Percentiles rank a stretch among this genome's conserved stretches.
phyloP scores from a whole-genome alignment of 371 early-diverging fungal species.

The Nematocida sp. region DNA sequence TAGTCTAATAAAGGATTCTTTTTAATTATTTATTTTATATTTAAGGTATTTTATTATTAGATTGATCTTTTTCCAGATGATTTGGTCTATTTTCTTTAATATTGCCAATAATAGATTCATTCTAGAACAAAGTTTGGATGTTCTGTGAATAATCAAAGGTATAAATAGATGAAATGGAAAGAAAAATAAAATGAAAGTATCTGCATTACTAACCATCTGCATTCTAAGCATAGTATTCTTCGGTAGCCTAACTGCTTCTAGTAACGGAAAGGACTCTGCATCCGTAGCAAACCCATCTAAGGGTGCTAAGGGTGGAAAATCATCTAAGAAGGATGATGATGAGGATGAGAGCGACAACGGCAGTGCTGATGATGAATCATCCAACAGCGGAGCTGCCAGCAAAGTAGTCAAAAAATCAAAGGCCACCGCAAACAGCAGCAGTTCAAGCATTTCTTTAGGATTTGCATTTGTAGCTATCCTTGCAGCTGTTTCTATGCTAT shows the following conservation, averaged over 20 bases:
- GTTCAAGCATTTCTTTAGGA: conserved; percentile 18
- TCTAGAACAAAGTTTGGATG: conserved; percentile 1
- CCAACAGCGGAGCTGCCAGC: background rate
- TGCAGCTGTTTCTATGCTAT: conserved; percentile 28
- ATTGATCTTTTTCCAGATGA: background rate
- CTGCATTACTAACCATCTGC: conserved; percentile 1
- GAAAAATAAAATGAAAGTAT: conserved; percentile 8
- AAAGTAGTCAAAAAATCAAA: conserved; percentile 21
- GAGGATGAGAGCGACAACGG: background rate
- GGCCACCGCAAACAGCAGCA: conserved; percentile 26
- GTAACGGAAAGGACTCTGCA: background rate
- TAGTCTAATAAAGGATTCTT: background rate
- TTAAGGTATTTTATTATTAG: background rate
- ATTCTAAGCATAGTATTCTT: background rate
- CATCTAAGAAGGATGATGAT: background rate
- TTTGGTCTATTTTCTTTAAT: background rate
- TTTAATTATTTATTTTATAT: background rate
- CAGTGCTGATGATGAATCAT: background rate
- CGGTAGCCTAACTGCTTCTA: background rate
- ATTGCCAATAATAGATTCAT: background rate
- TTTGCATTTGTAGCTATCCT: conserved; percentile 33
- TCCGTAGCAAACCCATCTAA: background rate
- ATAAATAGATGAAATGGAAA: conserved; percentile 3
- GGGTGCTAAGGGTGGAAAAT: background rate
- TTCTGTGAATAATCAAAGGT: conserved; percentile 12